Evolutionary conservation across 139 green algal species (phyloP).

Genomic region (Chlorella sp.): DNA sequence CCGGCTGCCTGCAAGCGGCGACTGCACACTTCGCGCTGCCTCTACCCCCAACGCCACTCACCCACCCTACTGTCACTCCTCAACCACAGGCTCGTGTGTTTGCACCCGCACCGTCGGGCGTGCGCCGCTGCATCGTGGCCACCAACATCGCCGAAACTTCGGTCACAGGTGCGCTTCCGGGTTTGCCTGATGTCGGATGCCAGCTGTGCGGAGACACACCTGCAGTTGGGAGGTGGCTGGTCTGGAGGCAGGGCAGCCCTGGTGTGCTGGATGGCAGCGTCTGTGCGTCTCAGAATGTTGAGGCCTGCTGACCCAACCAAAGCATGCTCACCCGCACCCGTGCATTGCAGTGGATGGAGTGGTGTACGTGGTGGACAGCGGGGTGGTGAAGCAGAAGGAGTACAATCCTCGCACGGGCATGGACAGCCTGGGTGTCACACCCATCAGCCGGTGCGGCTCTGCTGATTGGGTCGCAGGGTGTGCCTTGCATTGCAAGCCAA

Average conservation of each 20-base stretch:
- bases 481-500: too few relatives aligned
- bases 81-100: conserved; percentile 88
- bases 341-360: conserved; percentile 88
- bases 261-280: too few relatives aligned
- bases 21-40: too few relatives aligned
- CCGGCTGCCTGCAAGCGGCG: too few relatives aligned
- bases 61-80: background rate
- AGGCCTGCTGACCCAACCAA: too few relatives aligned
- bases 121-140: conserved; percentile 89
- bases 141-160: conserved; percentile 99
- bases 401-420: conserved; percentile 91
- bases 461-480: too few relatives aligned
- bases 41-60: background rate
- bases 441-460: conserved; percentile 72
- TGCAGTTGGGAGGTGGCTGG: too few relatives aligned
- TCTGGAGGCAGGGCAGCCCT: too few relatives aligned
- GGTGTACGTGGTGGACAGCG: conserved; percentile 91
- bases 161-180: conserved; percentile 87
- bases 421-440: conserved; percentile 86
- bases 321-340: too few relatives aligned
- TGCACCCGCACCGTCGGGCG: conserved; percentile 64
- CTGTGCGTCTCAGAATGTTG: too few relatives aligned
- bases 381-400: conserved; percentile 93
- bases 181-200: too few relatives aligned
- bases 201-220: too few relatives aligned